phyloP scores from a whole-genome alignment of 2,329 filamentous ascomycete species.

The Drechslerella coelobrocha region DNA sequence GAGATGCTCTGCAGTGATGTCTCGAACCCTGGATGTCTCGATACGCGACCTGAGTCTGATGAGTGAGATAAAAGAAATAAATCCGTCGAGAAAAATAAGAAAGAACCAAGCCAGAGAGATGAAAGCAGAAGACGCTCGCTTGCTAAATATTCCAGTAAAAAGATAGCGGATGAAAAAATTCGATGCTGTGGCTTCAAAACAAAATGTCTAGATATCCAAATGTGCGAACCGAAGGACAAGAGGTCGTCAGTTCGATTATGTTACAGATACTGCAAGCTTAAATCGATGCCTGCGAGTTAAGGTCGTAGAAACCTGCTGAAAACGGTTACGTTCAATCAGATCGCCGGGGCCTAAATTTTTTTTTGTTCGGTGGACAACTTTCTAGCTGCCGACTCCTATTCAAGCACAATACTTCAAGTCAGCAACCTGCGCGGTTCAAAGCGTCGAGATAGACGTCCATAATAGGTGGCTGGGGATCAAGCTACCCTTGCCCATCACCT shows the following conservation, averaged over 20 bases:
- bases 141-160: slow-evolving; percentile 39
- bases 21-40: slow-evolving; percentile 40
- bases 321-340: slow-evolving; percentile 40
- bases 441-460: slow-evolving; percentile 12
- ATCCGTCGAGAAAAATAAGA: slow-evolving; percentile 38
- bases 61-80: slow-evolving; percentile 46
- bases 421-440: slow-evolving; percentile 23
- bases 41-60: slow-evolving; percentile 25
- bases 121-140: slow-evolving; percentile 51
- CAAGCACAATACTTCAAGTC: slow-evolving; percentile 11
- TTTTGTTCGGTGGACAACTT: slow-evolving; percentile 23
- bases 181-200: slow-evolving; percentile 50
- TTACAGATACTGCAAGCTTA: slow-evolving; percentile 49
- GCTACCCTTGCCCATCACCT: slow-evolving; percentile 35
- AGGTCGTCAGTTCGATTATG: slow-evolving; percentile 37
- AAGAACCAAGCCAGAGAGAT: slow-evolving; percentile 52
- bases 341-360: slow-evolving; percentile 25
- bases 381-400: slow-evolving; percentile 27
- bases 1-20: slow-evolving; percentile 24
- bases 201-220: slow-evolving; percentile 49
- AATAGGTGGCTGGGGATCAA: slow-evolving; percentile 32
- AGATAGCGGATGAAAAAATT: slow-evolving; percentile 50
- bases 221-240: slow-evolving; percentile 36
- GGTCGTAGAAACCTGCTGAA: slow-evolving; percentile 45
- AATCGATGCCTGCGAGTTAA: slow-evolving; percentile 31